These are phyloP conservation scores for Lepidium sativum DNA, from an alignment of 345 rosid species.

Conservation along the genomic window DNA sequence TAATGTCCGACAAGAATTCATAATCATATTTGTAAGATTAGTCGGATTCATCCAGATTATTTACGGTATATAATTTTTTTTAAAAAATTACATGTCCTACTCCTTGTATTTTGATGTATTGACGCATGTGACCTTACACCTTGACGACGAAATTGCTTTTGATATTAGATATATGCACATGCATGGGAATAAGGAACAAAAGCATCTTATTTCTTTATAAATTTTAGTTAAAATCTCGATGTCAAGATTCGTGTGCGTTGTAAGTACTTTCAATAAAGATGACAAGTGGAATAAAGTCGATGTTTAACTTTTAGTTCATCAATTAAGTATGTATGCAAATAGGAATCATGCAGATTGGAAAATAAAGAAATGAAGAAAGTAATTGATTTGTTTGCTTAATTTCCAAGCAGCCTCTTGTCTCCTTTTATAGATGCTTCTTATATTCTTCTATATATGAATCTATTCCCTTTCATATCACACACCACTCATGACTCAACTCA, in stretches of 20 bases:
- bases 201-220: not conserved
- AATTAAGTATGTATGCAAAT: constrained; percentile 4
- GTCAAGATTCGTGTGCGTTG: constrained; percentile 21
- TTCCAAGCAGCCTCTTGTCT: constrained; percentile 13
- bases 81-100: not conserved
- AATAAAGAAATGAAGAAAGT: not conserved
- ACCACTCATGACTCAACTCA: not conserved
- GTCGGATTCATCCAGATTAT: no score
- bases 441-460: not conserved
- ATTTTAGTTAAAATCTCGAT: not conserved
- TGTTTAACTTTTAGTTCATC: constrained; percentile 23
- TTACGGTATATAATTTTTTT: no score
- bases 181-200: constrained; percentile 12
- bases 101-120: not conserved
- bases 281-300: constrained; percentile 22
- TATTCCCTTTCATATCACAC: constrained; percentile 20
- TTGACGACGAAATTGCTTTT: not conserved
- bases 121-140: constrained; percentile 13
- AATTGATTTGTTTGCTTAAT: constrained; percentile 17
- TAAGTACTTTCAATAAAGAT: constrained; percentile 2
- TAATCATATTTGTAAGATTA: no score
- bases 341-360: constrained; percentile 9
- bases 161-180: not conserved
- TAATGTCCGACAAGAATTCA: no score
- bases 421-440: constrained; percentile 7